Percentiles rank a stretch among this genome's conserved stretches.
Evolutionary conservation across 768 basidiomycete genomes (phyloP).

Genomic region (Mycena kentingensis): DNA sequence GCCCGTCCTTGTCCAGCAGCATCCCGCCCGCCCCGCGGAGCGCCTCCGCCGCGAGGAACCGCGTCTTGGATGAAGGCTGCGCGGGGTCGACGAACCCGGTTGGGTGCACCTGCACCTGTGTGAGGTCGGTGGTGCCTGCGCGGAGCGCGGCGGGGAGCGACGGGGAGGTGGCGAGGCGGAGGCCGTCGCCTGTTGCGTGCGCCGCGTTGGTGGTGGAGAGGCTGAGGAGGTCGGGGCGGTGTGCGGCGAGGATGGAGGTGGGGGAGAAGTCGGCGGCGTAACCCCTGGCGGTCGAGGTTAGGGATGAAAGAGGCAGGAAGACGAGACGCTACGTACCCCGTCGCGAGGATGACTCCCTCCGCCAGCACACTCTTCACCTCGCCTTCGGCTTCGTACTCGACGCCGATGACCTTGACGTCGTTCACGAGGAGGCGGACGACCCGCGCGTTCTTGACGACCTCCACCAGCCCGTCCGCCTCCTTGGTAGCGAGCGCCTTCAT

Average conservation of each 20-base stretch:
- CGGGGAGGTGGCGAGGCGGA: constrained; percentile 23
- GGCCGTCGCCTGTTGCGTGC: constrained; percentile 31
- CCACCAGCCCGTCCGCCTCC: constrained; percentile 10
- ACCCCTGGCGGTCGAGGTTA: constrained; percentile 14
- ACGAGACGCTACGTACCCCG: constrained; percentile 21
- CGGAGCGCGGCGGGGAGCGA: constrained; percentile 5
- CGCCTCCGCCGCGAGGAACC: constrained; percentile 82
- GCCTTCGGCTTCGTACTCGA: constrained; percentile 26
- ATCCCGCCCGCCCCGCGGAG: constrained; percentile 80
- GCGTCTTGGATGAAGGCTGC: constrained; percentile 66
- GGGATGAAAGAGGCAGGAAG: background rate
- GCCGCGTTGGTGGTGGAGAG: constrained; percentile 31
- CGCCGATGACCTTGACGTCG: constrained; percentile 24
- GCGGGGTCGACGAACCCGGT: constrained; percentile 82
- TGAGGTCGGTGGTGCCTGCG: constrained; percentile 26
- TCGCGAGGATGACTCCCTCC: constrained; percentile 24
- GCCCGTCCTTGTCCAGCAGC: constrained; percentile 66
- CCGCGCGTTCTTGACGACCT: constrained; percentile 25
- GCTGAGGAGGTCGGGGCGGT: constrained; percentile 27
- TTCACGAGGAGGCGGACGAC: constrained; percentile 25
- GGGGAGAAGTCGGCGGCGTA: constrained; percentile 30
- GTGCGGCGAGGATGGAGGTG: constrained; percentile 22
- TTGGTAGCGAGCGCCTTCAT: constrained; percentile 19
- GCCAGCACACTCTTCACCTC: constrained; percentile 10
- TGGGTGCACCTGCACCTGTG: constrained; percentile 43